Evolutionary conservation across 495 filamentous ascomycete genomes (phyloP).

Genomic region (Pseudevernia furfuracea): DNA sequence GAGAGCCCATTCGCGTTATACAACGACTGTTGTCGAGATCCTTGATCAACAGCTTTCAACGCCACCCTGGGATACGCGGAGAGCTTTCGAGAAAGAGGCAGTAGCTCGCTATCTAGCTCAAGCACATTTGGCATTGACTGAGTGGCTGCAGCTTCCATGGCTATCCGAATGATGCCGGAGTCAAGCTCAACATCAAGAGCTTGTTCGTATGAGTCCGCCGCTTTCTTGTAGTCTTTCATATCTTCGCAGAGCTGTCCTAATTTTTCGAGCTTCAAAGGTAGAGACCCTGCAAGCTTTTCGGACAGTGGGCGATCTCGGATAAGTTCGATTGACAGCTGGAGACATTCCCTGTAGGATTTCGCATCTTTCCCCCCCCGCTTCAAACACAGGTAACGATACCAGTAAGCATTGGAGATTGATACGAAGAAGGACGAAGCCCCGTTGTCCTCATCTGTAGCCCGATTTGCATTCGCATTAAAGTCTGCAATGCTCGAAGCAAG

Average conservation of each 20-base stretch:
- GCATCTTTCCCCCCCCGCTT: slow-evolving; percentile 36
- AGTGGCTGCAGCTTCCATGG: slow-evolving; percentile 26
- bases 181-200: slow-evolving; percentile 44
- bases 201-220: slow-evolving; percentile 36
- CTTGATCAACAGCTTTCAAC: slow-evolving; percentile 20
- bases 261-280: slow-evolving; percentile 49
- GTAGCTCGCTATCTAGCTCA: slow-evolving; percentile 20
- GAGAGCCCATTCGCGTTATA: slow-evolving; percentile 40
- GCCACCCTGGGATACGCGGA: slow-evolving; percentile 40
- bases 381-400: slow-evolving; percentile 51
- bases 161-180: slow-evolving; percentile 35
- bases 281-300: slow-evolving; percentile 41
- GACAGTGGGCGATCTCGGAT: slow-evolving; percentile 34
- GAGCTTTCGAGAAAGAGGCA: slow-evolving; percentile 41
- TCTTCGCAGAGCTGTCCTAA: slow-evolving; percentile 42
- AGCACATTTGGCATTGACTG: slow-evolving; percentile 27
- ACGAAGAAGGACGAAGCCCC: slow-evolving; percentile 31
- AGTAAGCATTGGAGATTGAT: slow-evolving; percentile 73
- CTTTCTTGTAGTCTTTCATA: slow-evolving; percentile 31
- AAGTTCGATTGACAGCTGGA: slow-evolving; percentile 44
- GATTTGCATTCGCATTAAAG: slow-evolving; percentile 20
- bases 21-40: slow-evolving; percentile 18
- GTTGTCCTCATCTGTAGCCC: slow-evolving; percentile 26
- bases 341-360: slow-evolving; percentile 35
- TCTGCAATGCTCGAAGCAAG: slow-evolving; percentile 45